Conservation (phyloP, 257 asterid genomes). For the Leonotis leonurus region DNA sequence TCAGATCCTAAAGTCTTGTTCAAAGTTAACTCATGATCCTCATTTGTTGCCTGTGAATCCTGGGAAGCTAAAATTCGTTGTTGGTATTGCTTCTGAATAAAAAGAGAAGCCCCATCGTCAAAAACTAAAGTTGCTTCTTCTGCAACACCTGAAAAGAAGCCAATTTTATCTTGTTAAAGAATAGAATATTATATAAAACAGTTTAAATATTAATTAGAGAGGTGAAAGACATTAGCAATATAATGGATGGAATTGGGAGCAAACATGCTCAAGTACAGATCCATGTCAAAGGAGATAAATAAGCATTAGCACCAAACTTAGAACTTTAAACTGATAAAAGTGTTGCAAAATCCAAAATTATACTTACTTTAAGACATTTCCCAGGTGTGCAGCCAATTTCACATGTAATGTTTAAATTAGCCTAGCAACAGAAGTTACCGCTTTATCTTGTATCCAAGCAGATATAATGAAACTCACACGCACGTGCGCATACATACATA, state of each 20-base stretch:
- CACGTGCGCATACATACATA: not conserved
- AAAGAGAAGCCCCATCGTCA: constrained; percentile 69
- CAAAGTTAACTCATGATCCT: constrained; percentile 41
- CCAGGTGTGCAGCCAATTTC: not conserved
- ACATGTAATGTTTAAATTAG: not conserved
- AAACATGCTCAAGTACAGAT: not conserved
- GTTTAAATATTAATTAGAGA: not conserved
- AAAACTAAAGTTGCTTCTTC: constrained; percentile 83
- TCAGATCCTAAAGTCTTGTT: constrained; percentile 41
- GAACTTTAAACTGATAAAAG: not conserved
- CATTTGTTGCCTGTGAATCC: constrained; percentile 39
- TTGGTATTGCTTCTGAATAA: constrained; percentile 61
- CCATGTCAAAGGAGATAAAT: not conserved
- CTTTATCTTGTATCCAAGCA: not conserved
- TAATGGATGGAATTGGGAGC: not conserved
- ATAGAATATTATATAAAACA: not conserved
- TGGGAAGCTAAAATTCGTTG: constrained; percentile 45
- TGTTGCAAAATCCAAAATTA: not conserved
- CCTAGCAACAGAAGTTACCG: not conserved
- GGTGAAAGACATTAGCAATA: constrained; percentile 10
- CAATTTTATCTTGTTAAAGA: constrained; percentile 3
- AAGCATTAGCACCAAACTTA: not conserved
- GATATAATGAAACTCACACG: too few relatives aligned
- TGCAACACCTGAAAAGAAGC: constrained; percentile 67
- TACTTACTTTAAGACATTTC: not conserved